Evolutionary conservation across 1,284 basidiomycete species (phyloP).

Genomic region (Amylostereum areolatum): DNA sequence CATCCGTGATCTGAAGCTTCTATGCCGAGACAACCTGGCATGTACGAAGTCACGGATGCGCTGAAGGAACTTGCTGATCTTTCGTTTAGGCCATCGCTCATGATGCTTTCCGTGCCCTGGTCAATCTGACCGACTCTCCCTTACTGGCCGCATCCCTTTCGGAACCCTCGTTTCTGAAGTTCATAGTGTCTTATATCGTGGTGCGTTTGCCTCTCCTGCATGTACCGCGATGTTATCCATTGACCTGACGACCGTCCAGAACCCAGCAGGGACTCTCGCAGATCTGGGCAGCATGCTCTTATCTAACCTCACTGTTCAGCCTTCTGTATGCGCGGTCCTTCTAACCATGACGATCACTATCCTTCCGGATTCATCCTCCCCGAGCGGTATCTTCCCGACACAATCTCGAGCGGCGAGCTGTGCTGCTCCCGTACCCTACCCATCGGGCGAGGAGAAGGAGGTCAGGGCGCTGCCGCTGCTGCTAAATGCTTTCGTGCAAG

Average conservation of each 20-base stretch:
- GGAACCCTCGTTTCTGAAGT: slow-evolving; percentile 73
- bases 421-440: slow-evolving; percentile 57
- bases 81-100: slow-evolving; percentile 76
- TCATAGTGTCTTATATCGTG: slow-evolving; percentile 88
- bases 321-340: slow-evolving; percentile 62
- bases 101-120: slow-evolving; percentile 89
- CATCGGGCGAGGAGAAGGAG: slow-evolving; percentile 47
- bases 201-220: slow-evolving; percentile 43
- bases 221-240: neutral
- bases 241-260: slow-evolving; percentile 39
- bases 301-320: slow-evolving; percentile 87
- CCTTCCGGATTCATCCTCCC: slow-evolving; percentile 40
- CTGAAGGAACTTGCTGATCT: neutral
- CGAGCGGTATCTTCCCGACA: slow-evolving; percentile 55
- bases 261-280: slow-evolving; percentile 84
- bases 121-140: slow-evolving; percentile 90
- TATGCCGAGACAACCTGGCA: slow-evolving; percentile 85
- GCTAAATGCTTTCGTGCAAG: slow-evolving; percentile 81
- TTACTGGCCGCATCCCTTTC: slow-evolving; percentile 66
- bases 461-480: slow-evolving; percentile 70
- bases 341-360: slow-evolving; percentile 66
- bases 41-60: slow-evolving; percentile 17
- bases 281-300: slow-evolving; percentile 96
- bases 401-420: slow-evolving; percentile 73
- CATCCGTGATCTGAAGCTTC: slow-evolving; percentile 71